These are phyloP conservation scores for Plasmodium billcollinsi DNA, from an alignment of 169 alveolate species.

Conservation along the genomic window DNA sequence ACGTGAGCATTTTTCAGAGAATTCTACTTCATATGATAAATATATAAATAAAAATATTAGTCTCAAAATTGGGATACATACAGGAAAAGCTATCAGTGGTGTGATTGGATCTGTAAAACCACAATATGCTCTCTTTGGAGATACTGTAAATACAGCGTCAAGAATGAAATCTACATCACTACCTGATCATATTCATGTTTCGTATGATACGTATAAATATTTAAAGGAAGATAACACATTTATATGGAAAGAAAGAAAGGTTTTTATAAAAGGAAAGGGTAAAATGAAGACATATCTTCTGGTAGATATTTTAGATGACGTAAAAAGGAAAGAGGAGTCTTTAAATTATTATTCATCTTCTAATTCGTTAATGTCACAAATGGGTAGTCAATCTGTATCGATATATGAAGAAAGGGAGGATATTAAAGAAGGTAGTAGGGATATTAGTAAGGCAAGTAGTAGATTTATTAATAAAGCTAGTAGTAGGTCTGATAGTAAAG, in stretches of 20 bases:
- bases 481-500: neutral
- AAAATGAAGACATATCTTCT: conserved; percentile 84
- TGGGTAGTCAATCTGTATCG: neutral
- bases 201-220: conserved; percentile 79
- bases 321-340: conserved; percentile 3
- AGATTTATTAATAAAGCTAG: too few relatives aligned
- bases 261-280: conserved; percentile 86
- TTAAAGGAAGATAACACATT: conserved; percentile 77
- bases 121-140: conserved; percentile 98
- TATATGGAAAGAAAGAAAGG: conserved; percentile 80
- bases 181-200: conserved; percentile 82
- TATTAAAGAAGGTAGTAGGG: neutral
- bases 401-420: neutral
- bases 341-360: conserved; percentile 1
- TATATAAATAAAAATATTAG: conserved; percentile 79
- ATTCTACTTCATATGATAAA: conserved; percentile 83
- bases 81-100: conserved; percentile 97
- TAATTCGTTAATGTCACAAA: conserved; percentile 10
- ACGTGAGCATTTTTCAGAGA: conserved; percentile 92
- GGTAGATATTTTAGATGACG: conserved; percentile 59
- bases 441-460: neutral
- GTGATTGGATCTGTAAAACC: conserved; percentile 99
- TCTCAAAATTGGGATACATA: conserved; percentile 95
- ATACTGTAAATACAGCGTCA: conserved; percentile 97
- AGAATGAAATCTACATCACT: conserved; percentile 90